Percentiles rank a stretch among this genome's conserved stretches.
These are phyloP conservation scores for Aspergillus sp. DNA, from an alignment of 2,329 filamentous ascomycete species.

Conservation along the genomic window DNA sequence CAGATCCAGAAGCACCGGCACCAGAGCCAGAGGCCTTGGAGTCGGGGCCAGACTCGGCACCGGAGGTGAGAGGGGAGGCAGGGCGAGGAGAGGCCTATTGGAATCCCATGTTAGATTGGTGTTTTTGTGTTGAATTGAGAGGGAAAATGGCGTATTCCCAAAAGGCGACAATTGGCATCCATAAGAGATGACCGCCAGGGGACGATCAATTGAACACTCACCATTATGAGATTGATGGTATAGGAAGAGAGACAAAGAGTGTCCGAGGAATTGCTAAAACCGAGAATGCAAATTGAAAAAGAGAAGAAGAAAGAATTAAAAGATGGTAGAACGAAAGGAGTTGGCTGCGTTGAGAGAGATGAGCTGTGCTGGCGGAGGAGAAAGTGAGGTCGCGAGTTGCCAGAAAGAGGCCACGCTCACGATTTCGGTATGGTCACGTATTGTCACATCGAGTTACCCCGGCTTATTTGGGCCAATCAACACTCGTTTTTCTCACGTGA, in stretches of 20 bases:
- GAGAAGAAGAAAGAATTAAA: conserved; percentile 1
- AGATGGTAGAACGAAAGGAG: neutral
- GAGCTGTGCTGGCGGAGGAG: neutral
- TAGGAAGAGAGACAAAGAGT: conserved; percentile 6
- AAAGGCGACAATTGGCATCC: conserved; percentile 1
- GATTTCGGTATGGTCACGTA: conserved; percentile 10
- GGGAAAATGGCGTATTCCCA: neutral
- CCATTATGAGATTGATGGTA: conserved; percentile 20
- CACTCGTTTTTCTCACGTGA: too few species aligned
- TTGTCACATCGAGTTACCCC: conserved; percentile 2
- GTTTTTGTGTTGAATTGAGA: conserved; percentile 5
- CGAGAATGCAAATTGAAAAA: conserved; percentile 8
- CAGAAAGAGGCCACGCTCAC: conserved; percentile 24
- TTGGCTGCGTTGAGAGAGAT: neutral
- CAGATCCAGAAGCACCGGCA: conserved; percentile 52
- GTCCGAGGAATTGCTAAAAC: conserved; percentile 16
- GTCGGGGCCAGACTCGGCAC: conserved; percentile 41
- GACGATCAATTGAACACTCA: conserved; percentile 11
- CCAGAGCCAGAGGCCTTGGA: conserved; percentile 37
- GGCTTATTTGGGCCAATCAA: neutral
- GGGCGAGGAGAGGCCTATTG: conserved; percentile 35
- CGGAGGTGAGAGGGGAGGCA: conserved; percentile 40
- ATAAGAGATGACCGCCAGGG: neutral
- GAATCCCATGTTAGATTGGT: conserved; percentile 1
- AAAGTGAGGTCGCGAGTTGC: conserved; percentile 16